Evolutionary conservation across 1,284 basidiomycete species (phyloP), one percentile per base, ranked within the genome.

Genomic region (Clitocybe nebularis): DNA sequence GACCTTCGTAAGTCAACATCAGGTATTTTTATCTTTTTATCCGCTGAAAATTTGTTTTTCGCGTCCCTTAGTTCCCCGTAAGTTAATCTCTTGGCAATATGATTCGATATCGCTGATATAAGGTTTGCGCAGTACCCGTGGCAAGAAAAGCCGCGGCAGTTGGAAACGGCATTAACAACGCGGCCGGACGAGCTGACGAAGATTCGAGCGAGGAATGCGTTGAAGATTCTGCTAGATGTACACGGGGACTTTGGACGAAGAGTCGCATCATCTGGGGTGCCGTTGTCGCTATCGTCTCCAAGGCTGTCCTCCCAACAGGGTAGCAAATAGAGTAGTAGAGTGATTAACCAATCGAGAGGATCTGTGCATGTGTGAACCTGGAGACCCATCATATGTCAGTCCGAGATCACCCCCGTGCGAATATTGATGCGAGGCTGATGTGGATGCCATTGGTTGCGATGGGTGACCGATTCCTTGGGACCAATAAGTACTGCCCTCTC

Each of bases 151-250:
- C 75, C 74, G 45, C 69, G 66, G 41, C 74, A 77, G 57, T 74
- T 83, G 48, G 77, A 87, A 59, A 88, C 85, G 7, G 74, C 76
- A 30, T 74, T 88, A 45, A 88, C 82, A 13, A 75, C 78, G 35
- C 76, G 77, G 46, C 79, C 77, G 42, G 89, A 92, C 54, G 93
- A 96, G 51, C 75, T 96, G 62, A 81, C 90, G 29, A 82, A 85
- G 57, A 77, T 95, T 43, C 81, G 93, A 45, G 93, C 93, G 14
- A 75, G 93, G 47, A 95, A 95, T 71, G 93, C 92, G n/a, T 77
- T 97, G 55, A 91, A 89, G 63, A 90, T 91, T 49, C 62, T 91
- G 49, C 66, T 91, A 57, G 88, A 91, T 56, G 84, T 89, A 24
- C 86, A 89, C 62, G 85, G 86, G 25, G 86, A 91, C 63, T 87